phyloP scores from a whole-genome alignment of 2,329 filamentous ascomycete genomes.

The Didymella segeticola region DNA sequence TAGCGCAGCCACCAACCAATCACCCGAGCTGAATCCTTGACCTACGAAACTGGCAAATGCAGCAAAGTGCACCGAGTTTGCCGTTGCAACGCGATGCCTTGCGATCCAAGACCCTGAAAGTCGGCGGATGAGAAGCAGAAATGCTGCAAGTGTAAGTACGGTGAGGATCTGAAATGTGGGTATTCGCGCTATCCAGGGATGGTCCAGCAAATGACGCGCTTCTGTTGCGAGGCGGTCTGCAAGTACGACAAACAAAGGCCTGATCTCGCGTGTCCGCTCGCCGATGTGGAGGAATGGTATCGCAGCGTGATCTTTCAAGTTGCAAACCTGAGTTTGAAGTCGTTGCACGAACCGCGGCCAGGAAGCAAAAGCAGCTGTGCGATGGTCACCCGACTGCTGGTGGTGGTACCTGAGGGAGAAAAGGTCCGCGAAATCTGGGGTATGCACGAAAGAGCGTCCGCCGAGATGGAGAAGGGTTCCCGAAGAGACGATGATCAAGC shows the following conservation, averaged over 20 bases:
- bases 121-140: slow-evolving; percentile 23
- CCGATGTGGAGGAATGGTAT: slow-evolving; percentile 9
- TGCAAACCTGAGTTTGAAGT: slow-evolving; percentile 16
- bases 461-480: slow-evolving; percentile 29
- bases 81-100: slow-evolving; percentile 28
- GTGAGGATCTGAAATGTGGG: slow-evolving; percentile 26
- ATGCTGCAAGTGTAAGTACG: slow-evolving; percentile 28
- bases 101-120: slow-evolving; percentile 30
- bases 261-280: slow-evolving; percentile 9
- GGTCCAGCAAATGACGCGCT: slow-evolving; percentile 9
- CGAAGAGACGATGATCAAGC: slow-evolving; percentile 29
- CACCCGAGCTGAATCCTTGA: slow-evolving; percentile 25
- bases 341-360: slow-evolving; percentile 25
- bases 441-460: slow-evolving; percentile 12
- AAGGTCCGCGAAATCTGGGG: background rate
- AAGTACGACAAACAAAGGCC: slow-evolving; percentile 15
- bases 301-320: slow-evolving; percentile 21
- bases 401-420: slow-evolving; percentile 4
- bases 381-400: slow-evolving; percentile 5
- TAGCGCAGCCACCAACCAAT: slow-evolving; percentile 34
- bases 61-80: slow-evolving; percentile 31
- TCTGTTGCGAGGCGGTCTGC: slow-evolving; percentile 19
- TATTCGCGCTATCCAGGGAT: slow-evolving; percentile 27
- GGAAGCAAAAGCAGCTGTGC: slow-evolving; percentile 1
- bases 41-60: slow-evolving; percentile 32